Base-by-base conservation (phyloP, 176 grass and related monocot genomes). In the Rhipidocladum racemiflorum region DNA sequence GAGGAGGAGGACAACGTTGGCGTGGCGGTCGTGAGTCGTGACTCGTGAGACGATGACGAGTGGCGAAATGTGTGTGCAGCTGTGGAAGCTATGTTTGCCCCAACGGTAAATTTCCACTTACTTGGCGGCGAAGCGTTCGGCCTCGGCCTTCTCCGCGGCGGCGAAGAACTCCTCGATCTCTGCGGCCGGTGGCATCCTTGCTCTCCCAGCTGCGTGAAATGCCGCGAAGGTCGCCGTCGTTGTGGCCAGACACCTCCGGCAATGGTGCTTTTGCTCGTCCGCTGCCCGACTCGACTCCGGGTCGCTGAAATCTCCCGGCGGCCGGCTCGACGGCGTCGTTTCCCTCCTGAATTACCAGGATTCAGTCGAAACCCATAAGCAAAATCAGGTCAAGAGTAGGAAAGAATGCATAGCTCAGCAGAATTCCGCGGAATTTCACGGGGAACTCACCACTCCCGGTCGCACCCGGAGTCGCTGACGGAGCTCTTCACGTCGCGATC, bases 141-240 rank as follows among this genome's bases (percentile, higher is more conserved):
- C 76, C 55, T 87, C 64, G 36, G 88, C 86, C 75, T 76, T 90
- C 80, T 97, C 91, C 6, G 80, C 83, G 39, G 86, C 85, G 36
- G 50, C 48, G 68, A 97, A 93, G 88, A 97, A 97, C 27, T 83
- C 72, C 18, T 97, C 93, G 56, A 97, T 87, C 83, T 97, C 91
- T 27, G 17, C 78, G 66, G 68, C 67, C 14, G 53, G 68, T n/a
- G 90, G 93, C 79, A 62, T 85, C 64, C 60, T 89, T 11, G 50
- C 34, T 21, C 49, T 38, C 13, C 13, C 4, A 6, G 59, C 27
- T 46, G 44, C 7, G 28, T 11, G 28, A 5, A 48, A 27, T 62
- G 65, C 28, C 59, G 38, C 40, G 7, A 40, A 29, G 20, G 53
- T 23, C 16, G 36, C 0, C 3, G 68, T 40, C 20, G 36, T 20